These are phyloP conservation scores for Phlebopus sp. DNA, from an alignment of 1,284 basidiomycete species.

Conservation along the genomic window DNA sequence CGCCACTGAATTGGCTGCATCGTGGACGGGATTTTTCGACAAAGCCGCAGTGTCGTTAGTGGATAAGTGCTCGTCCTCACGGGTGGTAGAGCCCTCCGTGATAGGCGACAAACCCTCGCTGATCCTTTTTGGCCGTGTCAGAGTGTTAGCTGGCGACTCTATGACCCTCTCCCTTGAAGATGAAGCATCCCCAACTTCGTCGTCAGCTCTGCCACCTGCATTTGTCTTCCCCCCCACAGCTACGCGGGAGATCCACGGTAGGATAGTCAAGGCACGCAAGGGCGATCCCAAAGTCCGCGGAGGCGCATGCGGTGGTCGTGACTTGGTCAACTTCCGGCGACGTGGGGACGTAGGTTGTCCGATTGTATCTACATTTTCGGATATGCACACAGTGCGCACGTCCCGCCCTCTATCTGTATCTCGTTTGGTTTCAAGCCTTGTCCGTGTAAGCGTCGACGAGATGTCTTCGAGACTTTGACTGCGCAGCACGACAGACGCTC, in stretches of 20 bases:
- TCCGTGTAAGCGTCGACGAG: conserved; percentile 17
- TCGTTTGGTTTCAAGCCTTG: conserved; percentile 12
- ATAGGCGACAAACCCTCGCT: background rate
- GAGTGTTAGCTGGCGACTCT: background rate
- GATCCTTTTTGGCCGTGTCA: background rate
- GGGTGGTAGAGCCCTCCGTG: background rate
- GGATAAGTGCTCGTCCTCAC: background rate
- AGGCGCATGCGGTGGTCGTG: conserved; percentile 9
- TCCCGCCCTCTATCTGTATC: conserved; percentile 11
- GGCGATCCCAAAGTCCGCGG: conserved; percentile 1
- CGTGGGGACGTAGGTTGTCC: conserved; percentile 11
- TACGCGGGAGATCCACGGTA: conserved; percentile 23
- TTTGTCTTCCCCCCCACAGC: conserved; percentile 3
- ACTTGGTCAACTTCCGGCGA: conserved; percentile 26
- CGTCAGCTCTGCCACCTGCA: background rate
- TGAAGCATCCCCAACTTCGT: background rate
- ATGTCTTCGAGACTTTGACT: conserved; percentile 29
- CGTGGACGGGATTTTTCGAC: background rate
- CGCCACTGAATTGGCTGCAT: background rate
- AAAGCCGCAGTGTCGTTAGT: background rate
- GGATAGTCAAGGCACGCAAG: conserved; percentile 20
- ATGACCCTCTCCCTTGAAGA: background rate
- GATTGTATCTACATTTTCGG: conserved; percentile 24
- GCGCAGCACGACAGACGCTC: conserved; percentile 3
- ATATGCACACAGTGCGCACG: conserved; percentile 24